These are phyloP conservation scores for Neonectria faginata DNA, from an alignment of 2,329 filamentous ascomycete species.

Conservation along the genomic window DNA sequence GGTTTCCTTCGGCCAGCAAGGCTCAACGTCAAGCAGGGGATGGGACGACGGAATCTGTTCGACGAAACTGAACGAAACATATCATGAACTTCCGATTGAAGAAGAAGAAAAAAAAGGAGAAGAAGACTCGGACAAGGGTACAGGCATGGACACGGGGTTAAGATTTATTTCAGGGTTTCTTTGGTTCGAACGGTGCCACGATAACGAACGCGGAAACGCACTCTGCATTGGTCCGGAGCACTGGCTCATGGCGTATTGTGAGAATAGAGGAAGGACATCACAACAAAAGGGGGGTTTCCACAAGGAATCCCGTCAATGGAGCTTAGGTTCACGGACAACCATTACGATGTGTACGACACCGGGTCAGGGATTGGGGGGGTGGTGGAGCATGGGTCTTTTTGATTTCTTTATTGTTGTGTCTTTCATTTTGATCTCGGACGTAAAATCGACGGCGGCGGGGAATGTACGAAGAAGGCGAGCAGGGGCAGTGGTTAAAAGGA, in stretches of 20 bases:
- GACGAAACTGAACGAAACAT: conserved; percentile 19
- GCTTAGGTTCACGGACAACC: conserved; percentile 19
- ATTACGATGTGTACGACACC: conserved; percentile 42
- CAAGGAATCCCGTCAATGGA: conserved; percentile 5
- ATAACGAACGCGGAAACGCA: conserved; percentile 17
- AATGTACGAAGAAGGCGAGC: conserved; percentile 37
- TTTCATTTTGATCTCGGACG: conserved; percentile 4
- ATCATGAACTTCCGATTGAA: conserved; percentile 21
- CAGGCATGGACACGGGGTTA: conserved; percentile 38
- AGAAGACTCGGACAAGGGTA: conserved; percentile 21
- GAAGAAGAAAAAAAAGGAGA: conserved; percentile 22
- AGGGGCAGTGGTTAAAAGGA: conserved; percentile 8
- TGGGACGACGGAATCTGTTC: conserved; percentile 2
- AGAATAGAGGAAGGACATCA: conserved; percentile 22
- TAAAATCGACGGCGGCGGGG: conserved; percentile 15
- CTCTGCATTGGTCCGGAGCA: conserved; percentile 10
- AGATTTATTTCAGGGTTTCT: conserved; percentile 29
- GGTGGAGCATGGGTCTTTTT: conserved; percentile 23
- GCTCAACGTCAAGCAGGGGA: neutral
- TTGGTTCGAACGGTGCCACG: conserved; percentile 34
- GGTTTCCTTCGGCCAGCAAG: conserved; percentile 4
- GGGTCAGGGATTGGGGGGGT: conserved; percentile 27
- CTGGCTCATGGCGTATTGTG: conserved; percentile 14
- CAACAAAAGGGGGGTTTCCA: conserved; percentile 17
- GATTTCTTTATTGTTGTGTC: conserved; percentile 19